Conservation (phyloP, 768 basidiomycete species). For the Mycena vulgaris region DNA sequence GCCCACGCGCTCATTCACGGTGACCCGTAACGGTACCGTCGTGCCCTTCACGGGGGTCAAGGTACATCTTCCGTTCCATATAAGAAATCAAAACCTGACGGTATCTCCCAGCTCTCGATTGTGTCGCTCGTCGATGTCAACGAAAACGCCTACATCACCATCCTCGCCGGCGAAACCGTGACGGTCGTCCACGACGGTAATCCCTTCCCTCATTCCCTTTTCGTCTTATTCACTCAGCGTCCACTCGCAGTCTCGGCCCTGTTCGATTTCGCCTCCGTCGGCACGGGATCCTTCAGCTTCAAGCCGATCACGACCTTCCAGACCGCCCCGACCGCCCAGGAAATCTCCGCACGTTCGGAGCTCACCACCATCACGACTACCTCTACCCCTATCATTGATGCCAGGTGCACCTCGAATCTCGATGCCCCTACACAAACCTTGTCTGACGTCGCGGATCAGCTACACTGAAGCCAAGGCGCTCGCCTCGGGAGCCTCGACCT, state of each 20-base stretch:
- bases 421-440: too few relatives aligned
- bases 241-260: conserved; percentile 55
- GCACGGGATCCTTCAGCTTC: conserved; percentile 58
- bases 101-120: conserved; percentile 55
- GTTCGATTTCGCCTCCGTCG: conserved; percentile 59
- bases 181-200: conserved; percentile 57
- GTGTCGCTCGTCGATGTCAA: conserved; percentile 55
- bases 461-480: conserved; percentile 29
- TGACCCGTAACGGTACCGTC: conserved; percentile 55
- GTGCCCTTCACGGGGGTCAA: conserved; percentile 62
- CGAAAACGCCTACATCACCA: conserved; percentile 56
- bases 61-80: too few relatives aligned
- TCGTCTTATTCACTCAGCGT: not conserved
- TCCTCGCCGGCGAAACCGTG: conserved; percentile 58
- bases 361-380: conserved; percentile 48
- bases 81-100: too few relatives aligned
- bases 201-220: too few relatives aligned
- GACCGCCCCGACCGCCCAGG: conserved; percentile 45
- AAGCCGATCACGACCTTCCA: conserved; percentile 57
- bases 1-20: conserved; percentile 61
- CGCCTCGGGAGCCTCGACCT: conserved; percentile 41
- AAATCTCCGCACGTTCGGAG: conserved; percentile 34
- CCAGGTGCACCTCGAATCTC: conserved; percentile 50
- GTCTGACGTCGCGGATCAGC: not conserved
- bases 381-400: conserved; percentile 53